Base-by-base conservation (phyloP, 208 protist genomes). In the Leishmania martiniquensis region DNA sequence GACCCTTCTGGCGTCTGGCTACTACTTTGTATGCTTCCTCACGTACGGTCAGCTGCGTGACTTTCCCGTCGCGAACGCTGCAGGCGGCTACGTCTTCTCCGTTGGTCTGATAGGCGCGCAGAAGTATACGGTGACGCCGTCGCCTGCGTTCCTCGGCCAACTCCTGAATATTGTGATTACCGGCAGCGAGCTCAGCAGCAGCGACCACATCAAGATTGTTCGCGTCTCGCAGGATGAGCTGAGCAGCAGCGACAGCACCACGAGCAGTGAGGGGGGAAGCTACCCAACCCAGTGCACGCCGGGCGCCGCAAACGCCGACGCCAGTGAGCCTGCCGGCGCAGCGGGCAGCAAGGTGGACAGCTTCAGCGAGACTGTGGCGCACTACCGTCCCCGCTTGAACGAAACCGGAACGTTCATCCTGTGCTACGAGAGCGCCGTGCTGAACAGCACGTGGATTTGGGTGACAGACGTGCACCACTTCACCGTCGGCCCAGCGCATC, bases 1-100 rank as follows among this genome's bases (percentile, higher is more conserved):
- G 44, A 72, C 66, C 34, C 76, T 98, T 29, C 54, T 86, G 63
- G 67, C 62, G 34, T 75, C 92, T 10, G 93, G 86, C 44, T 96
- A 93, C 76, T 96, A 86, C 82, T 97, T 85, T 67, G 87, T 98
- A 13, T 98, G 95, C 80, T 98, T 98, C 79, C 75, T 84, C 67
- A 91, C 91, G 20, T 89, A 85, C 70, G 88, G 89, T 37, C 89
- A 95, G 82, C 63, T 49, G 47, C 47, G 76, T 37, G 66, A 71
- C 75, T 91, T 94, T 45, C 81, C 90, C 4, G 91, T 98, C 54
- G 87, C 89, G 2, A 96, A 95, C 73, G 32, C 32, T 22, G 85
- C 82, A 29, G 93, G 95, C 59, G 91, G 89, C 71, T 96, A 83
- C 79, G 54, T 91, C 57, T 98, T 98, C 78, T 83, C 93, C 39